phyloP scores from a whole-genome alignment of 495 filamentous ascomycete genomes.

The Cryomyces minteri region DNA sequence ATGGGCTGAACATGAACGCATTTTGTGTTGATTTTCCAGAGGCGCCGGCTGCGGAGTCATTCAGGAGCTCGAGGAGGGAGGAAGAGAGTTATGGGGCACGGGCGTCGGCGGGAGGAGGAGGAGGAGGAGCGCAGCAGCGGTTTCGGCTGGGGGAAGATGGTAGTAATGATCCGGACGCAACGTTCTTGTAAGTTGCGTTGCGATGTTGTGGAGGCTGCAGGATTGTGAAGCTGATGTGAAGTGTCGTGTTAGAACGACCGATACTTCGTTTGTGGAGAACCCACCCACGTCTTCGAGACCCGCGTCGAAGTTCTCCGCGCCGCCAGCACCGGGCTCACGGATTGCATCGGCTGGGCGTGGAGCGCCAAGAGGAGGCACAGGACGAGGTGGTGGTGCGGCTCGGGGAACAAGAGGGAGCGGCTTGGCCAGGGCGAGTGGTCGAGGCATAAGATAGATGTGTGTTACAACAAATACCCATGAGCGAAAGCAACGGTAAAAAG shows the following conservation, averaged over 20 bases:
- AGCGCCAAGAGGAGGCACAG: not conserved
- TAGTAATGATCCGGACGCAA: slow-evolving; percentile 45
- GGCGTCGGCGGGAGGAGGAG: no score
- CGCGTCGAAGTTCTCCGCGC: slow-evolving; percentile 43
- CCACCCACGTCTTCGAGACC: slow-evolving; percentile 49
- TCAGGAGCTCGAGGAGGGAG: slow-evolving; percentile 32
- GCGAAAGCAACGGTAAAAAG: no score
- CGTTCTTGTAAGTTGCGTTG: slow-evolving; percentile 52
- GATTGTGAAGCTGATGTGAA: no score
- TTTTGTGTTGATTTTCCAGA: slow-evolving; percentile 97
- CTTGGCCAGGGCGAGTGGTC: not conserved
- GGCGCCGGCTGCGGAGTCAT: slow-evolving; percentile 54
- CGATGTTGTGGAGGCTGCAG: no score
- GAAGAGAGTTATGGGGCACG: no score
- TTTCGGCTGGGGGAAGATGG: no score
- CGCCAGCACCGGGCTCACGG: slow-evolving; percentile 16
- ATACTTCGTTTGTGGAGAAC: slow-evolving; percentile 86
- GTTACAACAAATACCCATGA: no score
- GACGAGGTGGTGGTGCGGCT: not conserved
- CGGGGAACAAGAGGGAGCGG: not conserved
- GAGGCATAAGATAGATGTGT: not conserved
- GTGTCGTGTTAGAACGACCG: slow-evolving; percentile 49
- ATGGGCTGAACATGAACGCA: slow-evolving; percentile 95
- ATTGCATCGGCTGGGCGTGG: slow-evolving; percentile 1
- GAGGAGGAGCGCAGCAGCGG: no score